These are phyloP conservation scores for Beta corolliflora DNA, from an alignment of 179 eudicot genomes.

Conservation along the genomic window DNA sequence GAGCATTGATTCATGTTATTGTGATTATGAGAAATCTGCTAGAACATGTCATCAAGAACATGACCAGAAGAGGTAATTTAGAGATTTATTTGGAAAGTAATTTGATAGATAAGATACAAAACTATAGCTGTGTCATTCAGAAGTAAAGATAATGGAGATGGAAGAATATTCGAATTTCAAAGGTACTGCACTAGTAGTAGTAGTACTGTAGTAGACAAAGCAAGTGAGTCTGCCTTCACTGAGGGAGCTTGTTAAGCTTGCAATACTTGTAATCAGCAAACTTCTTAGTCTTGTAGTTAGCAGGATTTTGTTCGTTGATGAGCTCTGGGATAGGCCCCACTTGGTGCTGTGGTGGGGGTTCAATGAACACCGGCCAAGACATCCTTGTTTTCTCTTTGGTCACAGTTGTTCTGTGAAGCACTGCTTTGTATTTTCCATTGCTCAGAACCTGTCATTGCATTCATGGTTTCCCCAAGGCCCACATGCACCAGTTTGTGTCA, in stretches of 20 bases:
- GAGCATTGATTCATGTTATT: too few relatives aligned
- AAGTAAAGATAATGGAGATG: not conserved
- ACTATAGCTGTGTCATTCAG: not conserved
- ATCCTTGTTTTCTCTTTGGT: constrained; percentile 66
- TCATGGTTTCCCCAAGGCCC: too few relatives aligned
- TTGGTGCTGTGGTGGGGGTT: constrained; percentile 54
- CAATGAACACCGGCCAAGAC: constrained; percentile 87
- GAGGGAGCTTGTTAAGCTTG: constrained; percentile 84
- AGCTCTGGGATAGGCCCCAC: constrained; percentile 66
- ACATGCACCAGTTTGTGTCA: not conserved
- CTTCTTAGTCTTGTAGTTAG: constrained; percentile 78
- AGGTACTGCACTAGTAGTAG: not conserved
- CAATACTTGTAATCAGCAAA: constrained; percentile 62
- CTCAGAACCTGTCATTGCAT: constrained; percentile 48
- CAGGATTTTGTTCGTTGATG: constrained; percentile 42
- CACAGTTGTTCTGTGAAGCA: constrained; percentile 65
- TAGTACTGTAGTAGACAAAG: not conserved
- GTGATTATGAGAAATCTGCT: too few relatives aligned
- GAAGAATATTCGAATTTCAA: not conserved
- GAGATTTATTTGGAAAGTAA: not conserved
- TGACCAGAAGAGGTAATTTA: too few relatives aligned
- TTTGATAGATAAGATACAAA: not conserved
- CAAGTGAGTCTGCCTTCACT: constrained; percentile 19
- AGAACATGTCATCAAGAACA: too few relatives aligned
- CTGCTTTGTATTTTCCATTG: constrained; percentile 81